phyloP scores from a whole-genome alignment of 257 asterid species.

The Plantago elongata region DNA sequence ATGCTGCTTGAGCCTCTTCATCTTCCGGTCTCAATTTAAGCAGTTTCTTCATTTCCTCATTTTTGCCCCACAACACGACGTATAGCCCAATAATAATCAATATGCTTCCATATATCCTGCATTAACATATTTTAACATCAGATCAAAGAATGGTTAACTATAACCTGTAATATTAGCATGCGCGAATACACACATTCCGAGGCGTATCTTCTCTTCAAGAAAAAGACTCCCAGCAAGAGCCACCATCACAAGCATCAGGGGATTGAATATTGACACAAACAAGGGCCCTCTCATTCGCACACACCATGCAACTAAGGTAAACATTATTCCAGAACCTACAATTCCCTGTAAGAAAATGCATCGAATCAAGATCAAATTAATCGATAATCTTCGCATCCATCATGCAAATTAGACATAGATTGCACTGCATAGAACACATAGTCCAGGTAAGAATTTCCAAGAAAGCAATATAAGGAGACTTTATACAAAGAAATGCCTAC shows the following conservation, averaged over 20 bases:
- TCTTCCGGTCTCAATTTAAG: slow-evolving; percentile 1
- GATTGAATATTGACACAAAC: slow-evolving; percentile 34
- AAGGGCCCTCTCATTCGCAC: slow-evolving; percentile 32
- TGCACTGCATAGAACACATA: too few relatives aligned
- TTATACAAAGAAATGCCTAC: slow-evolving; percentile 24
- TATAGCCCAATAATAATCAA: slow-evolving; percentile 8
- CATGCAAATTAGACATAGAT: too few relatives aligned
- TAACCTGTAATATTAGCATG: neutral
- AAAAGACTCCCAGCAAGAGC: slow-evolving; percentile 31
- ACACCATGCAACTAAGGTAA: slow-evolving; percentile 28
- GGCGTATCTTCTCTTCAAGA: slow-evolving; percentile 26
- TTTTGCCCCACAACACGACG: slow-evolving; percentile 13
- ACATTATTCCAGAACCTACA: slow-evolving; percentile 28
- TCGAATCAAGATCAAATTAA: too few relatives aligned
- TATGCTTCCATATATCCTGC: slow-evolving; percentile 11
- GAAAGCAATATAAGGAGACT: too few relatives aligned
- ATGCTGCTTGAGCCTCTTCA: neutral
- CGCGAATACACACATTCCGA: slow-evolving; percentile 25
- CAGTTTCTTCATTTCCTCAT: slow-evolving; percentile 4
- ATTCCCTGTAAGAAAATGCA: slow-evolving; percentile 20
- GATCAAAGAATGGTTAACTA: too few relatives aligned
- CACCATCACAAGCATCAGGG: slow-evolving; percentile 28
- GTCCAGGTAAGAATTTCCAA: too few relatives aligned
- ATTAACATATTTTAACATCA: neutral
- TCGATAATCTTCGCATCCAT: too few relatives aligned